Evolutionary conservation across 352 stramenopile genomes (phyloP), one percentile per base, ranked within the genome.

Genomic region (Phytophthora tubulina): DNA sequence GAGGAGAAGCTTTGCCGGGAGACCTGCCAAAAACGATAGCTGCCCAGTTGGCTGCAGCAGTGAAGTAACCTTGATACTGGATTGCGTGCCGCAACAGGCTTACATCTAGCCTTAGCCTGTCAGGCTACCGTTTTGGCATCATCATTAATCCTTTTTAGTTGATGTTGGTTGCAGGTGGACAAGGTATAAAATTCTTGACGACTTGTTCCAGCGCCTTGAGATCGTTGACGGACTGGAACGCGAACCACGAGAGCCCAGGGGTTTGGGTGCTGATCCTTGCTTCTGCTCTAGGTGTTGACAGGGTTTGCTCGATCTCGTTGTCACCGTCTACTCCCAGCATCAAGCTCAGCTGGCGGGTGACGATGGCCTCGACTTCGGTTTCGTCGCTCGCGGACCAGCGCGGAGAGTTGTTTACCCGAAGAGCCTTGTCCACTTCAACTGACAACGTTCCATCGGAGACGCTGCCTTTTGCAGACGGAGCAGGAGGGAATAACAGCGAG

Each of bases 241-340:
- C 76, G 36, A 83, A 81, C 76, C 76, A 83, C 32, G 69, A 67
- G 10, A 46, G 32, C 8, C 72, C 39, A 17, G 71, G 3, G 8
- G n/a, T 31, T 31, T 21, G 46, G n/a, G 46, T 45, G 13, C 39
- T 45, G 32, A 45, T 42, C 21, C 0, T 51, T 6, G 49, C 8
- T 32, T 11, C 31, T 51, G 9, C 8, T 60, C 36, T 30, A 13
- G 27, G 6, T 60, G 48, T 6, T 7, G 48, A 21, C 10, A 35
- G 15, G 6, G 21, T 15, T 49, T 51, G 36, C 2, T 54, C 30
- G 1, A 15, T 35, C 13, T 51, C 48, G 31, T 45, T 21, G 33
- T 62, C 55, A 4, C 48, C 31, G 33, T 45, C 45, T 35, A 54
- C 52, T 30, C 42, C 31, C 27, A 71, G 44, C 31, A 71, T 60